These are phyloP conservation scores for Didymella sp. DNA, from an alignment of 2,329 filamentous ascomycete species.

Conservation along the genomic window DNA sequence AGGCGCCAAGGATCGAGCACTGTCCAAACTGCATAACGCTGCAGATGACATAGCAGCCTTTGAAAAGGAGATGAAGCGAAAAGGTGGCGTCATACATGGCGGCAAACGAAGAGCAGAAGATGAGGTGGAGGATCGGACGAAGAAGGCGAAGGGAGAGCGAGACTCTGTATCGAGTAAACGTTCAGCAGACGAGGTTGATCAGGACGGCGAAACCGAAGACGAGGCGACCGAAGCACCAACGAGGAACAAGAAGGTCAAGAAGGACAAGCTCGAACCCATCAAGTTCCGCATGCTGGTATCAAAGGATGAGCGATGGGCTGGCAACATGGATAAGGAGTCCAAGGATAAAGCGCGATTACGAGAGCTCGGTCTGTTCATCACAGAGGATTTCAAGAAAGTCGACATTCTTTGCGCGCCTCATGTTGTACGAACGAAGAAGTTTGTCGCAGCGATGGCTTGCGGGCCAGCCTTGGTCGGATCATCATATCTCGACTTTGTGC, in stretches of 20 bases:
- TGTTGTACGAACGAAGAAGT: constrained; percentile 90
- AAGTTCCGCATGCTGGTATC: constrained; percentile 81
- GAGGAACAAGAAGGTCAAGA: constrained; percentile 67
- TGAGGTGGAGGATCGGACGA: constrained; percentile 47
- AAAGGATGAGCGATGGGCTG: constrained; percentile 82
- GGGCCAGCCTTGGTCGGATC: constrained; percentile 80
- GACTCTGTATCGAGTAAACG: constrained; percentile 55
- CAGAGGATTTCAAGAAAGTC: constrained; percentile 75
- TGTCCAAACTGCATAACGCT: constrained; percentile 76
- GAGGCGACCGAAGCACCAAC: constrained; percentile 60
- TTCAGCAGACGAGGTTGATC: constrained; percentile 55
- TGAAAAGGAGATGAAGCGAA: constrained; percentile 90
- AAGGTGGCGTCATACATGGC: constrained; percentile 69
- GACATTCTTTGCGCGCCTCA: constrained; percentile 87
- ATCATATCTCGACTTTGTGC: constrained; percentile 77
- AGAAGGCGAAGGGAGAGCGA: constrained; percentile 32
- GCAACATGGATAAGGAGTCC: constrained; percentile 75
- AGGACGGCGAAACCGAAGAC: constrained; percentile 51
- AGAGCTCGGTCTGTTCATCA: constrained; percentile 80
- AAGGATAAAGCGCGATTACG: constrained; percentile 82
- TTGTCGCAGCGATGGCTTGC: constrained; percentile 83
- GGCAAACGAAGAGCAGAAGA: constrained; percentile 48
- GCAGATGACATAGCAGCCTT: constrained; percentile 88
- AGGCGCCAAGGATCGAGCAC: constrained; percentile 85
- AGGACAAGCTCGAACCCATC: constrained; percentile 63